Evolutionary conservation across 805 yeast genomes (phyloP), one percentile per base, ranked within the genome.

Genomic region (Saccharomycopsis javanensis): DNA sequence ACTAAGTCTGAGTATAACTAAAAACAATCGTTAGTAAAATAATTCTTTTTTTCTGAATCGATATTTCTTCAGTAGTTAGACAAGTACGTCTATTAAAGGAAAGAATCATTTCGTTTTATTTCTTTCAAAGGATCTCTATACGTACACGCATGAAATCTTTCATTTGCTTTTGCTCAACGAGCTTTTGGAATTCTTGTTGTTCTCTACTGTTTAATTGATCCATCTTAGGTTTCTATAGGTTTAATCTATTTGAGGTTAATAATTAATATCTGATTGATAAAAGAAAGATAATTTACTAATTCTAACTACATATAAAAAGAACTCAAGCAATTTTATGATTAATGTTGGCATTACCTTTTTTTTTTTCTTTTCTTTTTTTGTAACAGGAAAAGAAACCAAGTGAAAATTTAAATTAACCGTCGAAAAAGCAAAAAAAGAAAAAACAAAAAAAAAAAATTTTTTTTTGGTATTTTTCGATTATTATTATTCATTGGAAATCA

Each of bases 151-250:
- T 92, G 85, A 92, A 94, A 72, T 92, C 99, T 74, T 87, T 88
- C 97, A 94, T 91, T 75, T 92, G 99, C 79, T 92, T 92, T 71
- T 87, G 91, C 76, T 92, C 99, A 63, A 92, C 96, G 63, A 92
- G 76, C 72, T 85, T 91, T 75, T 90, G 96, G 75, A 92, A 92
- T 67, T 90, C 92, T 74, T 90, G 97, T 75, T 94, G 98, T 76
- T 92, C 99, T 71, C 88, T 87, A 70, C 83, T 84, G 79, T 92
- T 92, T 66, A 92, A 79, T 73, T 88, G 95, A 69, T 92, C 99
- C 99, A 92, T 92, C 55, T 53, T 61, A 18, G 5, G n/a, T n/a
- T 20, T 8, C 5, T 20, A 28, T 23, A 20, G 11, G 11, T 42
- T 42, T 8, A 2, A 7, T 13, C 4, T 13, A 8, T 20, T 31